These are phyloP conservation scores for Scedosporium boydii DNA, from an alignment of 2,329 filamentous ascomycete species.

Conservation along the genomic window DNA sequence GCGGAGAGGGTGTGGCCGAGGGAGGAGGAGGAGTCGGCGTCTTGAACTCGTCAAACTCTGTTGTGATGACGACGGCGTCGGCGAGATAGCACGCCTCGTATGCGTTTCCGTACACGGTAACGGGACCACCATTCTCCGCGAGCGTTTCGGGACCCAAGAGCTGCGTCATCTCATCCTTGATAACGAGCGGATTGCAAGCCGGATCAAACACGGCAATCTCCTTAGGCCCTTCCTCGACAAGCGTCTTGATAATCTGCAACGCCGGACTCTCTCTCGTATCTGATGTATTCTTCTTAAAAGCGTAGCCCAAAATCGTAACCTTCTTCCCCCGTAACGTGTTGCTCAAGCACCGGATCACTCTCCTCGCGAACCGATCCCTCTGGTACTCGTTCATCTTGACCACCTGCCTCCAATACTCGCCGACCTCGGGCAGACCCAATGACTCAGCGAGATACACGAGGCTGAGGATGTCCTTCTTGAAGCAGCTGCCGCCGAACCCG, in stretches of 20 bases:
- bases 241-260: slow-evolving; percentile 54
- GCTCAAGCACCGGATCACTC: slow-evolving; percentile 57
- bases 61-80: slow-evolving; percentile 44
- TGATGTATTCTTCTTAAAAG: slow-evolving; percentile 72
- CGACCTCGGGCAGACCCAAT: slow-evolving; percentile 60
- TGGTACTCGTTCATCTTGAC: slow-evolving; percentile 71
- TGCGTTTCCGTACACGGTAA: slow-evolving; percentile 37
- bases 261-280: slow-evolving; percentile 66
- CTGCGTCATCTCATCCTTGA: slow-evolving; percentile 39
- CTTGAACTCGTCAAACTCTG: slow-evolving; percentile 47
- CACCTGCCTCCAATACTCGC: slow-evolving; percentile 65
- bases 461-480: slow-evolving; percentile 71
- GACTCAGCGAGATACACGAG: slow-evolving; percentile 65
- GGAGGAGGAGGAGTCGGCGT: slow-evolving; percentile 22
- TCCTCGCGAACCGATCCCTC: slow-evolving; percentile 56
- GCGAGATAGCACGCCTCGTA: slow-evolving; percentile 39
- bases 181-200: slow-evolving; percentile 41
- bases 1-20: slow-evolving; percentile 13
- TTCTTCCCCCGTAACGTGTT: slow-evolving; percentile 63
- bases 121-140: slow-evolving; percentile 29
- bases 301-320: slow-evolving; percentile 62
- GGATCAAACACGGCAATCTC: slow-evolving; percentile 64
- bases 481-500: slow-evolving; percentile 73
- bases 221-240: slow-evolving; percentile 54
- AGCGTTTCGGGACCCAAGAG: slow-evolving; percentile 26